Evolutionary conservation across 441 rosid species (phyloP), one percentile per base, ranked within the genome.

Genomic region (Adansonia grandidieri): DNA sequence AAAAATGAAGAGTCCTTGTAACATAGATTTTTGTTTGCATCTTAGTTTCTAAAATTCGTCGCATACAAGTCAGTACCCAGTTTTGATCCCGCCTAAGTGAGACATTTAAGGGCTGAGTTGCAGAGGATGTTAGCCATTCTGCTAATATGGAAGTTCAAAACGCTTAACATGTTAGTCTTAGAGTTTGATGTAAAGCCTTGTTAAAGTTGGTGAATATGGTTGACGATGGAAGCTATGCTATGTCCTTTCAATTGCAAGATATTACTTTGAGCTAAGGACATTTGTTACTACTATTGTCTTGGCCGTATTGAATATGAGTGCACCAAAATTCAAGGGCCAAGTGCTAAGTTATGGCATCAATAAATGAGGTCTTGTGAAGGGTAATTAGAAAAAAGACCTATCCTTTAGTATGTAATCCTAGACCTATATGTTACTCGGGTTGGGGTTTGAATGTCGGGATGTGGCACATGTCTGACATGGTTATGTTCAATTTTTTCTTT

Each of bases 231-330:
- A 60, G 51, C 37, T 19, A 40, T 42, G 9, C 10, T 14, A 17
- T 42, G 5, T 56, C 37, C 48, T 37, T 72, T 72, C 75, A 19
- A 10, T 72, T 54, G 32, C 64, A 56, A 54, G 64, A 56, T 40
- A 60, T 72, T 56, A 37, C 48, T 10, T 71, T 37, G 22, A 72
- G 75, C 9, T n/a, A 40, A 37, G 9, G 37, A 54, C 15, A 20
- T 37, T 72, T 37, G 1, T 37, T 9, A 32, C 20, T 37, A 32
- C 63, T 54, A n/a, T 54, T 32, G n/a, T 72, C 37, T 37, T 2
- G 24, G 47, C 24, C 13, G 63, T 20, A 58, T 58, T 2, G 9
- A 7, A 57, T 57, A 57, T 57, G 11, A 1, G 0, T 20, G 63
- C 10, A 14, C 68, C 68, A 63, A 32, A 28, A 28, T 32, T 63